Percentiles rank a stretch among this genome's conserved stretches.
phyloP scores from a whole-genome alignment of 164 flowering plant genomes.

The Macadamia integrifolia region DNA sequence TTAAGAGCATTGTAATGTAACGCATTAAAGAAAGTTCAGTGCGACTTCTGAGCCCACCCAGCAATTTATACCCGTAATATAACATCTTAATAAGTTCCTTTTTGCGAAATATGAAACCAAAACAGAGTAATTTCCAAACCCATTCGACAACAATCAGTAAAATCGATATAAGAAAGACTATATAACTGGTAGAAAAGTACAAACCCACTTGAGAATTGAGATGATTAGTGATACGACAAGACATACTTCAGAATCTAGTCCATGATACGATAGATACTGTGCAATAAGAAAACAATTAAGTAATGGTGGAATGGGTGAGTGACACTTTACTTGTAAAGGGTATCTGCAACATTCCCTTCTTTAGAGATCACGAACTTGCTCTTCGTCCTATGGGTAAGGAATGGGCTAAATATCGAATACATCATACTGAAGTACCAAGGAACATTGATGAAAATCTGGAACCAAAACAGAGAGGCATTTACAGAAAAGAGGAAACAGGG shows the following conservation, averaged over 20 bases:
- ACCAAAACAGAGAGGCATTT: conserved; percentile 2
- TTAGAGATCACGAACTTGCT: conserved; percentile 88
- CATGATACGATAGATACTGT: too few relatives aligned
- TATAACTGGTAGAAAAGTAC: too few relatives aligned
- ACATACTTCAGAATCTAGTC: too few relatives aligned
- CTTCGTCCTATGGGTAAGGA: conserved; percentile 90
- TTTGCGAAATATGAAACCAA: too few relatives aligned
- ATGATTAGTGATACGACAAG: background rate
- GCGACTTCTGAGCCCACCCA: too few relatives aligned
- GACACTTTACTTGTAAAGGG: conserved; percentile 72
- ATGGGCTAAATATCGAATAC: conserved; percentile 89
- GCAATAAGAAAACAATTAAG: background rate
- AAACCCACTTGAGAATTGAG: background rate
- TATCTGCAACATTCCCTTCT: conserved; percentile 83
- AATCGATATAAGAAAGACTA: too few relatives aligned
- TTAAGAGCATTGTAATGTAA: too few relatives aligned
- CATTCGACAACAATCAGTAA: too few relatives aligned
- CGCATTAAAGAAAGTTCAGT: too few relatives aligned
- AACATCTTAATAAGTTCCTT: too few relatives aligned
- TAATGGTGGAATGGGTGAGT: background rate
- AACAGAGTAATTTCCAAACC: too few relatives aligned
- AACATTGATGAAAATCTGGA: conserved; percentile 82
- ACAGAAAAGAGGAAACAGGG: background rate
- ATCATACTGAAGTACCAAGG: conserved; percentile 89
- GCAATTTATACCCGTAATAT: too few relatives aligned